Conservation (phyloP, 768 basidiomycete genomes). For the Boletus sp. region DNA sequence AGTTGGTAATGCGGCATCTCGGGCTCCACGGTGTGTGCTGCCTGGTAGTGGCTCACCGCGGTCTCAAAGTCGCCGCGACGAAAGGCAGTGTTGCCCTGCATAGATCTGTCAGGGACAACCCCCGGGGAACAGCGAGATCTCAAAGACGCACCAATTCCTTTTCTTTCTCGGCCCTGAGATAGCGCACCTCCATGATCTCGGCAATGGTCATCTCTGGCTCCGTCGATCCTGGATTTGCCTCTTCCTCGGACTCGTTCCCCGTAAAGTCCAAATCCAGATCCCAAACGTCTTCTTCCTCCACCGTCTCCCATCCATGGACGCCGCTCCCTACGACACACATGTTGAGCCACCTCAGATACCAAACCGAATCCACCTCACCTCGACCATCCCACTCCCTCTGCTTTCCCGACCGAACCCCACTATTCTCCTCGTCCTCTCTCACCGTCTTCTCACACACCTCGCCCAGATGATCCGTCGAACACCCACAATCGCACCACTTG, state of each 20-base stretch:
- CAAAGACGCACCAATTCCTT: constrained; percentile 56
- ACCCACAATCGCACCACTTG: constrained; percentile 82
- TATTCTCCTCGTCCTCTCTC: constrained; percentile 64
- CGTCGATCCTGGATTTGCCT: constrained; percentile 36
- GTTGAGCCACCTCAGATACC: not conserved
- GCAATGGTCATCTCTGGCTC: constrained; percentile 55
- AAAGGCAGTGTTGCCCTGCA: constrained; percentile 67
- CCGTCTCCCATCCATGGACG: constrained; percentile 69
- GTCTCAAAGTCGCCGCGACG: constrained; percentile 53
- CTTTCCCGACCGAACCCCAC: constrained; percentile 57
- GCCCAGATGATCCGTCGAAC: constrained; percentile 73
- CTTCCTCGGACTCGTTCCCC: constrained; percentile 49
- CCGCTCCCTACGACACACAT: constrained; percentile 42
- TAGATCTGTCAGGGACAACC: constrained; percentile 4
- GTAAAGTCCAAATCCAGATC: constrained; percentile 67
- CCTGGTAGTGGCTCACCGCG: constrained; percentile 58
- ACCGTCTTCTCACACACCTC: constrained; percentile 76
- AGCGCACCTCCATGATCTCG: constrained; percentile 74
- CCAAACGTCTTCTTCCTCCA: constrained; percentile 77
- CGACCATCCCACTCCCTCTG: constrained; percentile 76
- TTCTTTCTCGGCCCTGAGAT: constrained; percentile 63
- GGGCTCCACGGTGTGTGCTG: constrained; percentile 61
- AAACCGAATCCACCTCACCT: constrained; percentile 33
- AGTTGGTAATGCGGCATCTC: constrained; percentile 75
- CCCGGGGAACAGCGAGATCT: not conserved